These are phyloP conservation scores for Nakaseomyces kungkrabaensis DNA, from an alignment of 1,139 yeast species.

Conservation along the genomic window DNA sequence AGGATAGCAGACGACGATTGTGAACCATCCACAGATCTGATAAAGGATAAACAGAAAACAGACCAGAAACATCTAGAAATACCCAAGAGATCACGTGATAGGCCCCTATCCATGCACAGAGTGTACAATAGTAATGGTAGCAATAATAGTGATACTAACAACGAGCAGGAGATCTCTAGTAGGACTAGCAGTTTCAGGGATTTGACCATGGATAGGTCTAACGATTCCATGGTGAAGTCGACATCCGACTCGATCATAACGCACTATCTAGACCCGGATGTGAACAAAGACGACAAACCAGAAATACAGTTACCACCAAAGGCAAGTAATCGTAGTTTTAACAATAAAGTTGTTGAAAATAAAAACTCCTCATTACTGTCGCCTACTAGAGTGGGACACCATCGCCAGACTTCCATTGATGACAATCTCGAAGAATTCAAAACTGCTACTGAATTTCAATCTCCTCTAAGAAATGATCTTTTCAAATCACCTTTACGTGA, in stretches of 20 bases:
- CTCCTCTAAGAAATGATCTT: background rate
- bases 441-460: slow-evolving; percentile 1
- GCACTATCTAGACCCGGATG: background rate
- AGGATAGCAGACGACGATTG: background rate
- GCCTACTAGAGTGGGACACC: background rate
- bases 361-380: background rate
- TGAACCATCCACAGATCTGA: background rate
- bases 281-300: background rate
- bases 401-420: background rate
- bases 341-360: background rate
- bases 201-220: background rate
- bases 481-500: slow-evolving; percentile 1
- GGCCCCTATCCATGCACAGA: background rate
- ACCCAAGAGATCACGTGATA: background rate
- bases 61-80: background rate
- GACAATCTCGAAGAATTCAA: background rate
- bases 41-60: background rate
- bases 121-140: background rate
- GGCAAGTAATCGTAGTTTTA: too few species aligned
- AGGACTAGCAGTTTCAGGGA: background rate
- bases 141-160: background rate
- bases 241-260: slow-evolving; percentile 1
- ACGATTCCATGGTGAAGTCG: background rate
- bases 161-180: too few species aligned
- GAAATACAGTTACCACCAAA: background rate